Conservation (phyloP, 306 rosid genomes). For the Cotoneaster glaucophyllus region DNA sequence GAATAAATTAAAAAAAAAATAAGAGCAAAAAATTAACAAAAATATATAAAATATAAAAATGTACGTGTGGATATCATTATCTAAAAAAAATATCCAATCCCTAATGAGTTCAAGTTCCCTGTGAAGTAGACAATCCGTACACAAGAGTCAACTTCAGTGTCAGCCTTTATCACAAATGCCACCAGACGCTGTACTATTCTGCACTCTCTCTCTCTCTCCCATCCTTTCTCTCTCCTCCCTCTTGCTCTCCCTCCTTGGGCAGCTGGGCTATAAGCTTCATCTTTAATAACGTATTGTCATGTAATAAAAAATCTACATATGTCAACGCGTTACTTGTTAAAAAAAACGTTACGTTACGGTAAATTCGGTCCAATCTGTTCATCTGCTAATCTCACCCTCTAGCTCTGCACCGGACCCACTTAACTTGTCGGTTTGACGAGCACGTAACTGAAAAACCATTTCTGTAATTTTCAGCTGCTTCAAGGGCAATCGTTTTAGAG, state of each 20-base stretch:
- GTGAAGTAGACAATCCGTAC: constrained; percentile 34
- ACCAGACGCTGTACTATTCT: constrained; percentile 5
- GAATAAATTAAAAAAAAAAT: too few relatives aligned
- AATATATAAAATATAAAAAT: fast-evolving
- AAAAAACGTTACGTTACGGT: too few relatives aligned
- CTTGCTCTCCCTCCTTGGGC: background rate
- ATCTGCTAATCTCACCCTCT: background rate
- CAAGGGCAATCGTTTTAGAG: background rate
- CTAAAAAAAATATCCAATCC: too few relatives aligned
- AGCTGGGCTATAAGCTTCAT: too few relatives aligned
- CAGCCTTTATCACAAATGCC: constrained; percentile 35
- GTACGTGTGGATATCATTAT: fast-evolving
- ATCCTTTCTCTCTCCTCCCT: background rate
- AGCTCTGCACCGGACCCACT: background rate
- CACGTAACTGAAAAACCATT: background rate
- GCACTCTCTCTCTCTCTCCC: background rate
- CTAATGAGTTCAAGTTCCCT: background rate
- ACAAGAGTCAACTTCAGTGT: constrained; percentile 39
- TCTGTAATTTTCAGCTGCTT: background rate
- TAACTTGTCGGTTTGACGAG: background rate
- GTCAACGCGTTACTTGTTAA: fast-evolving
- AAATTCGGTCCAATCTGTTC: background rate
- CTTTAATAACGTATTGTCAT: too few relatives aligned
- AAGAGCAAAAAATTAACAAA: too few relatives aligned
- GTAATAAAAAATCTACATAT: too few relatives aligned